Percentiles rank a stretch among this genome's conserved stretches.
These are phyloP conservation scores for Colletotrichum sp. DNA, from an alignment of 2,329 filamentous ascomycete species.

Conservation along the genomic window DNA sequence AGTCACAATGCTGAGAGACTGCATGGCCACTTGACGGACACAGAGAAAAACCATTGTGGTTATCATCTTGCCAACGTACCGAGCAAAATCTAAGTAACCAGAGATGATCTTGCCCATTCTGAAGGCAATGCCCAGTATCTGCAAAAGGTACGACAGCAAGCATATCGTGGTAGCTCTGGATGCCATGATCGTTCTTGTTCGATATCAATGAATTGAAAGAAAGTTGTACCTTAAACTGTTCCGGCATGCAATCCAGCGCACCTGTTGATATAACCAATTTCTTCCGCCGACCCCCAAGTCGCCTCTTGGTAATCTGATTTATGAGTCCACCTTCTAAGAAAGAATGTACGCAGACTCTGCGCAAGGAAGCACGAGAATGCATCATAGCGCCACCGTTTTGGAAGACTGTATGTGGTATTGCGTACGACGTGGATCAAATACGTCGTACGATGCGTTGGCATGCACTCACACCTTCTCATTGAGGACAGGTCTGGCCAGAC, in stretches of 20 bases:
- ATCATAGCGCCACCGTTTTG: not conserved
- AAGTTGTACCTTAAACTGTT: not conserved
- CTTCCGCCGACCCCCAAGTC: not conserved
- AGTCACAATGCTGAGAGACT: not conserved
- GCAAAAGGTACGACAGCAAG: not conserved
- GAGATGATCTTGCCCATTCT: not conserved
- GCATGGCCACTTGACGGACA: not conserved
- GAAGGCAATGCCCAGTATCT: not conserved
- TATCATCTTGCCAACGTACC: not conserved
- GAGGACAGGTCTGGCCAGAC: not conserved
- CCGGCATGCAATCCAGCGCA: too few species aligned
- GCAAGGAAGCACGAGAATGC: not conserved
- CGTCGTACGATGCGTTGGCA: not conserved
- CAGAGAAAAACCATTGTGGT: not conserved
- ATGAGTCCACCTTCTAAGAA: not conserved
- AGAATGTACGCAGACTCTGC: not conserved
- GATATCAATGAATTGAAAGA: not conserved
- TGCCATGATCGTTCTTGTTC: not conserved
- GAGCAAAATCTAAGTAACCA: not conserved
- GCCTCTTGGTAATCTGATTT: not conserved
- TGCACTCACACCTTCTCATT: not conserved
- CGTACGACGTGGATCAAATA: not conserved
- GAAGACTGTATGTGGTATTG: not conserved
- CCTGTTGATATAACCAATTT: not conserved
- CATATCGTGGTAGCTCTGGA: not conserved